phyloP scores from a whole-genome alignment of 495 filamentous ascomycete genomes.

The Lophium mytilinum region DNA sequence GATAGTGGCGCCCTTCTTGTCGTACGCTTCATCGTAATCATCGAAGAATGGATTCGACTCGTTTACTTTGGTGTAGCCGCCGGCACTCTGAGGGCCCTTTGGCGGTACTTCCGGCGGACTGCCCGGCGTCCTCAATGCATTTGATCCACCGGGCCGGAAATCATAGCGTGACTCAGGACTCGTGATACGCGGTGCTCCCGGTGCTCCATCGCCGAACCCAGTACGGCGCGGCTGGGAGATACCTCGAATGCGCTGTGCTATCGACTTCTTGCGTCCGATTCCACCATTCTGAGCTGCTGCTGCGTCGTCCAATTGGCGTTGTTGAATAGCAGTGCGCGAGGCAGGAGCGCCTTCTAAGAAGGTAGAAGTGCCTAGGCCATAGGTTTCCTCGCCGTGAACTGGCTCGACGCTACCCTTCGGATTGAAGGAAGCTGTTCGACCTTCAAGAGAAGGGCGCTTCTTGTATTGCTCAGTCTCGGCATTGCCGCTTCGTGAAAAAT shows the following conservation, averaged over 20 bases:
- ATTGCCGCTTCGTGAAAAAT: slow-evolving; percentile 49
- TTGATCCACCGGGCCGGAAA: slow-evolving; percentile 1
- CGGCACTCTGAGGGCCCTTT: slow-evolving; percentile 31
- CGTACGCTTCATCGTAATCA: slow-evolving; percentile 69
- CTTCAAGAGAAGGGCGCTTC: slow-evolving; percentile 31
- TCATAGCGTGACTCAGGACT: slow-evolving; percentile 30
- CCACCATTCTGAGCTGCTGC: slow-evolving; percentile 41
- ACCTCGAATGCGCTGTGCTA: slow-evolving; percentile 56
- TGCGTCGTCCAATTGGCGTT: slow-evolving; percentile 60
- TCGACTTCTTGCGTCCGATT: slow-evolving; percentile 81
- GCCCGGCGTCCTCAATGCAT: slow-evolving; percentile 6
- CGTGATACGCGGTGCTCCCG: slow-evolving; percentile 16
- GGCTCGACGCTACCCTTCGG: slow-evolving; percentile 53
- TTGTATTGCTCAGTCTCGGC: not conserved
- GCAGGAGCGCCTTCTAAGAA: slow-evolving; percentile 94
- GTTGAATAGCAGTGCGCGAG: slow-evolving; percentile 71
- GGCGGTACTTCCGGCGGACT: slow-evolving; percentile 28
- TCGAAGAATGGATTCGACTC: slow-evolving; percentile 82
- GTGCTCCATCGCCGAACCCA: slow-evolving; percentile 7
- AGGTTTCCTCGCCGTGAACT: slow-evolving; percentile 72
- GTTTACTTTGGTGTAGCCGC: slow-evolving; percentile 32
- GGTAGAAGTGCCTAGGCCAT: slow-evolving; percentile 88
- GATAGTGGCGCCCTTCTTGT: slow-evolving; percentile 58
- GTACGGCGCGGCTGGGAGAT: slow-evolving; percentile 32
- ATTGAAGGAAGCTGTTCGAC: slow-evolving; percentile 44